Conservation (phyloP, 805 yeast species). For the Starmerella asiatica region DNA sequence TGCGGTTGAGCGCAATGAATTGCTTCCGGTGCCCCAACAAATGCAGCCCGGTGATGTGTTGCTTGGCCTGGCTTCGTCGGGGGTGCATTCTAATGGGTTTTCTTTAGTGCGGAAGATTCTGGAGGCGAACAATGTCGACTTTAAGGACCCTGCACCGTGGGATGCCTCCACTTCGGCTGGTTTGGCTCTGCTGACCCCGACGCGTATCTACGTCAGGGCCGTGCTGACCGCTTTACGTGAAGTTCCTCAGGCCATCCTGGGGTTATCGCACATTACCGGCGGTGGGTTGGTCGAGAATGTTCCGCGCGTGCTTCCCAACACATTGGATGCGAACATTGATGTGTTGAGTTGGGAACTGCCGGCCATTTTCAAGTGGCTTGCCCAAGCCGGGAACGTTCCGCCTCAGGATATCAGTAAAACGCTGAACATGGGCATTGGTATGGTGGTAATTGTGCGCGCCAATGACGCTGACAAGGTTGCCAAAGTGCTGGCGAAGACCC, state of each 20-base stretch:
- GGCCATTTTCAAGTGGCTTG: conserved; percentile 86
- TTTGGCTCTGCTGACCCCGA: conserved; percentile 74
- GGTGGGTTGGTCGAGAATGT: conserved; percentile 95
- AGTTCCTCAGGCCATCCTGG: conserved; percentile 51
- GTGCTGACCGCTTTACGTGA: conserved; percentile 49
- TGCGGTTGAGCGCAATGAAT: conserved; percentile 64
- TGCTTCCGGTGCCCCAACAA: conserved; percentile 54
- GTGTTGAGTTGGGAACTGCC: conserved; percentile 73
- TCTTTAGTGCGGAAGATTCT: conserved; percentile 87
- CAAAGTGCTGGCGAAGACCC: conserved; percentile 51
- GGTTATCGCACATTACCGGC: conserved; percentile 95
- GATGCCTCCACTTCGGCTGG: conserved; percentile 58
- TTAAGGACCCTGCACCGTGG: conserved; percentile 80
- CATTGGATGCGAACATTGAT: conserved; percentile 70
- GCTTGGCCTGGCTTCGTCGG: conserved; percentile 79
- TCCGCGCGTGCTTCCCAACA: conserved; percentile 81
- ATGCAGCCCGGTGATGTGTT: conserved; percentile 73
- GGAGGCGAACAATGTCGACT: conserved; percentile 57
- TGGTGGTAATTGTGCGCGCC: conserved; percentile 72
- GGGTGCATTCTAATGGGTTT: conserved; percentile 93
- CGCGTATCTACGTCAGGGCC: conserved; percentile 88
- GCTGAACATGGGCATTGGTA: conserved; percentile 90
- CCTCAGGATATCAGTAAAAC: conserved; percentile 73
- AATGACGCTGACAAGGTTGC: conserved; percentile 47
- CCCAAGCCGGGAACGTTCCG: conserved; percentile 83